Evolutionary conservation across 179 eudicot species (phyloP), one percentile per base, ranked within the genome.

Genomic region (Kewa caespitosa): DNA sequence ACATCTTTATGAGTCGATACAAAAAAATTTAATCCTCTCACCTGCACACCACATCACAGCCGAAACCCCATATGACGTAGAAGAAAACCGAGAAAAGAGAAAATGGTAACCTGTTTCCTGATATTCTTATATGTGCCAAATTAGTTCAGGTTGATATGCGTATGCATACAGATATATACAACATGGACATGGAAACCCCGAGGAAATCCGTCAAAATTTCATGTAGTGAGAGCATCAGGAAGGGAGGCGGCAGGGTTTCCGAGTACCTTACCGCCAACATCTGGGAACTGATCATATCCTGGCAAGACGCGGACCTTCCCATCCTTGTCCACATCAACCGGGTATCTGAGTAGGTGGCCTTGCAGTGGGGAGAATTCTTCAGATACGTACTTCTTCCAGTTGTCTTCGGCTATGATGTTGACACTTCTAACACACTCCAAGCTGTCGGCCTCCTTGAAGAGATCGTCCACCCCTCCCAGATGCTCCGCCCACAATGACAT

Each of bases 401-500:
- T 90, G 2, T 79, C 79, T 76, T 81, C 82, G 0, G 94, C 92
- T 48, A 88, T 81, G 32, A 57, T 66, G 73, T 85, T 90, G 20
- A 90, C 90, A 38, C 30, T 70, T 38, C 68, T 81, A 27, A 90
- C 88, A 66, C 92, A 90, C 2, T 83, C 86, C 39, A 84, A 43
- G 31, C 65, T 80, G 36, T 83, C 68, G 4, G 94, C 87, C 28
- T 85, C 85, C 54, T 76, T 76, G 48, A 79, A 89, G 20, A 66
- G 39, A 27, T 89, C 80, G 54, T 84, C 85, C 8, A 88, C 57
- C 28, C 77, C 70, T 77, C 89, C 88, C 18, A 90, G 84, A 76
- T 90, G 91, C 69, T 90, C 94, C 4, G 91, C 94, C 94, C 94
- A 90, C 6, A 88, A 74, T 15, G 94, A 90, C 94, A 90, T 88